Evolutionary conservation across 78 protist species (phyloP).

Genomic region (Bodo saltans): DNA sequence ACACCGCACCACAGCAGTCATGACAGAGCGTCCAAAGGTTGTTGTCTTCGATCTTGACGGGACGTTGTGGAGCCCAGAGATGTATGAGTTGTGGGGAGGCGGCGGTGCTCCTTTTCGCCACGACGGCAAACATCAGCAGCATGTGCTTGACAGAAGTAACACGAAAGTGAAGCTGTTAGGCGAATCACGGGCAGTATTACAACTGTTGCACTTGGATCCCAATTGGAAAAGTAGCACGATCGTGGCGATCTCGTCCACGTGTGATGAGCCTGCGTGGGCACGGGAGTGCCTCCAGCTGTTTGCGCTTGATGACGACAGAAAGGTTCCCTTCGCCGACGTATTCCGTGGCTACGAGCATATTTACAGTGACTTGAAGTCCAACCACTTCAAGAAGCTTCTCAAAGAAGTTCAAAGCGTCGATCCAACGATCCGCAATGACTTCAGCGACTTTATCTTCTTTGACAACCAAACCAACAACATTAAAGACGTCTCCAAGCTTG

Average conservation of each 20-base stretch:
- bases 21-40: background rate
- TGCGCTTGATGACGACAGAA: background rate
- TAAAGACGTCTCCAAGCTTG: background rate
- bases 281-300: background rate
- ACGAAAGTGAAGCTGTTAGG: background rate
- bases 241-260: background rate
- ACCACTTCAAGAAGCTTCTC: background rate
- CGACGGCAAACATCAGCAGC: background rate
- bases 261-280: background rate
- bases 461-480: constrained; percentile 17
- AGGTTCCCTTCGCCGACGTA: background rate
- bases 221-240: background rate
- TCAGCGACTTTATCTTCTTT: background rate
- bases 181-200: background rate
- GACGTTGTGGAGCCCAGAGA: background rate
- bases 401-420: no score
- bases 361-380: background rate
- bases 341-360: background rate
- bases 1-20: no score
- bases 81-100: background rate
- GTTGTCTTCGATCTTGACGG: background rate
- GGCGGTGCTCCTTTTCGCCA: background rate
- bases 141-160: background rate
- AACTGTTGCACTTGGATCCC: background rate
- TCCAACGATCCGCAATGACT: background rate